Evolutionary conservation across 2,329 filamentous ascomycete genomes (phyloP).

Genomic region (Ceratocystis alfenasii): DNA sequence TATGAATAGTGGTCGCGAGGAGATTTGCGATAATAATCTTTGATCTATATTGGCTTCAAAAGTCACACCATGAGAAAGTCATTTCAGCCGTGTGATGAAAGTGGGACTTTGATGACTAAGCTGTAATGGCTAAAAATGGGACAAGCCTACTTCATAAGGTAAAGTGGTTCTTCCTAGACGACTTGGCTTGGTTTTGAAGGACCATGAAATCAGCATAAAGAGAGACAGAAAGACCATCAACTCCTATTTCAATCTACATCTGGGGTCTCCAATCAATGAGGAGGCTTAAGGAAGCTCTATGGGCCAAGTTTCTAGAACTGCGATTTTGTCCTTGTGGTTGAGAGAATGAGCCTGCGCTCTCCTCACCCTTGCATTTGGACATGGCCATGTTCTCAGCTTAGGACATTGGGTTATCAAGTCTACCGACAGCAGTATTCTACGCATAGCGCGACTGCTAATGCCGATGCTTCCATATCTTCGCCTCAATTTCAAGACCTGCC

Average conservation of each 20-base stretch:
- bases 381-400: constrained; percentile 11
- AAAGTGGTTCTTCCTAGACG: background rate
- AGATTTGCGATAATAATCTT: constrained; percentile 6
- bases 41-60: background rate
- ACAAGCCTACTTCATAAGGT: background rate
- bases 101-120: constrained; percentile 18
- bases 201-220: background rate
- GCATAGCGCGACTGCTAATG: background rate
- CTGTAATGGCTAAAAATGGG: constrained; percentile 9
- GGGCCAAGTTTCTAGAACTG: constrained; percentile 10
- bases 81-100: constrained; percentile 15
- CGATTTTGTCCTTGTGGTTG: constrained; percentile 12
- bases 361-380: constrained; percentile 12
- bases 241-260: background rate
- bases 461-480: background rate
- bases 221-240: background rate
- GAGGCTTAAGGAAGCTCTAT: background rate
- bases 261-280: background rate
- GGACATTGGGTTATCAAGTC: background rate
- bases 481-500: background rate
- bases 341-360: constrained; percentile 19
- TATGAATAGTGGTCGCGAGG: constrained; percentile 9
- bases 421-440: constrained; percentile 4
- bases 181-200: background rate
- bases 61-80: constrained; percentile 15